These are phyloP conservation scores for Euphorbia neoarborescens DNA, from an alignment of 441 rosid species.

Conservation along the genomic window DNA sequence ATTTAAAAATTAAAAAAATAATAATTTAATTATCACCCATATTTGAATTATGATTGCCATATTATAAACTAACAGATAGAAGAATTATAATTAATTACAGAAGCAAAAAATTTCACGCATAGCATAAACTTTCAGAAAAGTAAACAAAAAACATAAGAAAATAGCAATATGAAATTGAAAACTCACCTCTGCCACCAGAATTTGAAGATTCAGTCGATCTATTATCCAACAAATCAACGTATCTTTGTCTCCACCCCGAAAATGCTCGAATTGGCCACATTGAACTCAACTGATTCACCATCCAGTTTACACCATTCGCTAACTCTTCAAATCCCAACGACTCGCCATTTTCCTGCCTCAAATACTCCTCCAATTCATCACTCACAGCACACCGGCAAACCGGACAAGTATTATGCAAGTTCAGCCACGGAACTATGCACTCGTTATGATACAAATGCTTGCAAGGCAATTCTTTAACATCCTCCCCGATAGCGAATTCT, in stretches of 20 bases:
- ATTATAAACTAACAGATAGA: neutral
- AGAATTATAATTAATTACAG: neutral
- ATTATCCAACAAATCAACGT: slow-evolving; percentile 22
- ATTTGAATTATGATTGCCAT: too few species aligned
- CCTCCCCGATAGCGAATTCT: slow-evolving; percentile 44
- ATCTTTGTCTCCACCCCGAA: slow-evolving; percentile 36
- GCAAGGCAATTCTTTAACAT: slow-evolving; percentile 52
- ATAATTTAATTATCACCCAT: too few species aligned
- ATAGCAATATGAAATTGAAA: slow-evolving; percentile 9
- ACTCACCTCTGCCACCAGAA: slow-evolving; percentile 26
- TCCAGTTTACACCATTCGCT: slow-evolving; percentile 21
- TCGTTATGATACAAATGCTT: slow-evolving; percentile 58
- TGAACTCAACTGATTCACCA: slow-evolving; percentile 33
- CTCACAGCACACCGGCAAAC: slow-evolving; percentile 50
- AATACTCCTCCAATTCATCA: slow-evolving; percentile 4
- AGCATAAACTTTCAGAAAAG: neutral
- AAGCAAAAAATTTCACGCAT: slow-evolving; percentile 4
- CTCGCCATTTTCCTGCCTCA: neutral
- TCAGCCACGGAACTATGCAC: slow-evolving; percentile 68
- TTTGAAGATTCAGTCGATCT: slow-evolving; percentile 16
- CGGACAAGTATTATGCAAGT: slow-evolving; percentile 58
- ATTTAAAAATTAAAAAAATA: too few species aligned
- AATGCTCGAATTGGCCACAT: slow-evolving; percentile 43
- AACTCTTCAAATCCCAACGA: slow-evolving; percentile 24
- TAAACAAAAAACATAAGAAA: neutral